A percentile compares a stretch with the other conserved stretches of the same genome.
Evolutionary conservation across 2,329 filamentous ascomycete genomes (phyloP).

Genomic region (Emericellopsis cladophorae): DNA sequence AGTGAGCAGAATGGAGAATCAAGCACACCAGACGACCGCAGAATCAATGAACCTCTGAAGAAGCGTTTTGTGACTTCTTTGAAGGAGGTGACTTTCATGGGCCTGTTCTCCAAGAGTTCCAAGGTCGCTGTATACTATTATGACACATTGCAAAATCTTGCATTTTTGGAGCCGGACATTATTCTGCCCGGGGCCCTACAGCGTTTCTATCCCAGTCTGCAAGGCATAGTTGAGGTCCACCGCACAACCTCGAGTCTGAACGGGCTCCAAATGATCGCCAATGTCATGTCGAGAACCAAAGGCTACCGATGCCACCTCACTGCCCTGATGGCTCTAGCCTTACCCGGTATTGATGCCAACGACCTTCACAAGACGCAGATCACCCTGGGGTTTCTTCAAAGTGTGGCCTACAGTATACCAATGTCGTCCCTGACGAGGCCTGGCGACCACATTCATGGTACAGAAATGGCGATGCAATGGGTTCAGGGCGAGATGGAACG

Average conservation of each 20-base stretch:
- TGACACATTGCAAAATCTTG: constrained; percentile 76
- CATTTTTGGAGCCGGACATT: constrained; percentile 81
- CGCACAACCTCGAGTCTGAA: constrained; percentile 88
- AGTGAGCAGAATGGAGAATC: constrained; percentile 87
- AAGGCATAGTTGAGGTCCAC: constrained; percentile 94
- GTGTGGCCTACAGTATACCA: constrained; percentile 91
- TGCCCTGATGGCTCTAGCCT: constrained; percentile 76
- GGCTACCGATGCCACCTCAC: constrained; percentile 97
- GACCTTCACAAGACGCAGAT: constrained; percentile 94
- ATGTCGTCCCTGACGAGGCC: constrained; percentile 60
- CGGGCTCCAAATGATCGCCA: constrained; percentile 81
- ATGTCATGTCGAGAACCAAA: constrained; percentile 82
- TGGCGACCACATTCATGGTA: constrained; percentile 55
- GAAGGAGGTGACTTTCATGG: constrained; percentile 94
- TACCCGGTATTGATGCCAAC: constrained; percentile 95
- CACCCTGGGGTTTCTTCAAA: constrained; percentile 88
- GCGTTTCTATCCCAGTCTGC: constrained; percentile 91
- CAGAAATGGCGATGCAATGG: constrained; percentile 77
- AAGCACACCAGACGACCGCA: constrained; percentile 68
- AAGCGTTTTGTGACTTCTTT: constrained; percentile 79
- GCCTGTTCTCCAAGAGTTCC: constrained; percentile 89
- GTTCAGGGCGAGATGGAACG: constrained; percentile 88
- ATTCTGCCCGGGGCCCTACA: constrained; percentile 89
- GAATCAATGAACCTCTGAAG: constrained; percentile 70
- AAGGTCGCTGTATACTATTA: constrained; percentile 88